Percentiles rank a stretch among this genome's conserved stretches.
These are phyloP conservation scores for Amanita muscaria DNA, from an alignment of 768 basidiomycete genomes.

Conservation along the genomic window DNA sequence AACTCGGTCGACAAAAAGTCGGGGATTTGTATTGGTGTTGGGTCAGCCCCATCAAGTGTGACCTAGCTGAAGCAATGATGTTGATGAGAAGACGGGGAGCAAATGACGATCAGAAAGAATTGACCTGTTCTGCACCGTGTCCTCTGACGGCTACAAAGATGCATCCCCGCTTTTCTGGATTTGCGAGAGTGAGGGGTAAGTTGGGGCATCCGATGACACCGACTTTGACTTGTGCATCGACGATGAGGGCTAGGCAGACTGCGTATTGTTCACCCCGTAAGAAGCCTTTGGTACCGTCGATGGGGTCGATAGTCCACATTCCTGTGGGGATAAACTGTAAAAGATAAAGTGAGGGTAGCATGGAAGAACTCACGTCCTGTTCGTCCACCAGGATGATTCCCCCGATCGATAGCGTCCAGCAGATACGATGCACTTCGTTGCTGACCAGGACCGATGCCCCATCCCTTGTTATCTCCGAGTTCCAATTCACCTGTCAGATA, in stretches of 20 bases:
- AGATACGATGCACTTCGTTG: slow-evolving; percentile 47
- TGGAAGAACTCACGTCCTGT: slow-evolving; percentile 55
- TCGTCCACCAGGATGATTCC: slow-evolving; percentile 62
- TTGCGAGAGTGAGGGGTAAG: slow-evolving; percentile 47
- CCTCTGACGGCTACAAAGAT: slow-evolving; percentile 84
- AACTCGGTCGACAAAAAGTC: slow-evolving; percentile 37
- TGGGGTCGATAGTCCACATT: slow-evolving; percentile 84
- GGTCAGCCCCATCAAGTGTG: slow-evolving; percentile 40
- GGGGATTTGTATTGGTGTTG: slow-evolving; percentile 46
- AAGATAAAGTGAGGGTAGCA: slow-evolving; percentile 2
- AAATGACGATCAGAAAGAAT: slow-evolving; percentile 4
- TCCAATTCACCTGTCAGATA: slow-evolving; percentile 49
- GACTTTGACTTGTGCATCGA: slow-evolving; percentile 69
- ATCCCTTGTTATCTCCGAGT: slow-evolving; percentile 50
- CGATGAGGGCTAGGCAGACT: slow-evolving; percentile 79
- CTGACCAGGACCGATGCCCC: slow-evolving; percentile 64
- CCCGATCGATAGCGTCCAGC: slow-evolving; percentile 83
- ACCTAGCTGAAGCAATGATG: slow-evolving; percentile 27
- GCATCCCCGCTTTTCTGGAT: slow-evolving; percentile 60
- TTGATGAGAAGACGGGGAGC: neutral
- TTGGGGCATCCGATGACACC: slow-evolving; percentile 94
- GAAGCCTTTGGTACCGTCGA: slow-evolving; percentile 93
- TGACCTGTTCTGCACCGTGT: slow-evolving; percentile 71
- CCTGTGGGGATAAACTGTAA: slow-evolving; percentile 29
- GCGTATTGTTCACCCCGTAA: slow-evolving; percentile 89